phyloP scores from a whole-genome alignment of 129 eudicot genomes.

The Helichrysum umbraculigerum region DNA sequence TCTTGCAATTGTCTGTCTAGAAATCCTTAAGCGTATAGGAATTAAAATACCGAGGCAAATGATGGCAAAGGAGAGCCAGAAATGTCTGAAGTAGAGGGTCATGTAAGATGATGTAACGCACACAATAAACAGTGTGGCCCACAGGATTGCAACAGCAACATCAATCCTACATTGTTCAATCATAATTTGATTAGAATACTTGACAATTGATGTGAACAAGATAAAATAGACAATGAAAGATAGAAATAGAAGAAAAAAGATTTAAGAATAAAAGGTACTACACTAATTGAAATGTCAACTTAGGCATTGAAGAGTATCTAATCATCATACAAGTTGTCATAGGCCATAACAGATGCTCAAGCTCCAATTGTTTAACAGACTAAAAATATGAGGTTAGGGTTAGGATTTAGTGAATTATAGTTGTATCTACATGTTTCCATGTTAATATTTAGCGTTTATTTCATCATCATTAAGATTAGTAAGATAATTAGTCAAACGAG shows the following conservation, averaged over 20 bases:
- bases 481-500: too few relatives aligned
- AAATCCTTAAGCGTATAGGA: slow-evolving; percentile 57
- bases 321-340: neutral
- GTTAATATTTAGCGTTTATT: too few relatives aligned
- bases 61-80: slow-evolving; percentile 59
- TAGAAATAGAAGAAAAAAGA: neutral
- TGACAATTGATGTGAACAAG: neutral
- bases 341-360: neutral
- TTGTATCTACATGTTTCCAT: too few relatives aligned
- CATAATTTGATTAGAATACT: slow-evolving; percentile 17
- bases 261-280: too few relatives aligned
- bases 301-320: neutral
- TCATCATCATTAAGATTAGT: too few relatives aligned
- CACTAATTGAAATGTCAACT: neutral
- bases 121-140: slow-evolving; percentile 43
- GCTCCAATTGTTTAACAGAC: neutral
- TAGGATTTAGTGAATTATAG: neutral
- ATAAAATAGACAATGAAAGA: neutral
- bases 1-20: slow-evolving; percentile 60
- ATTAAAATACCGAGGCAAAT: slow-evolving; percentile 51
- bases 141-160: slow-evolving; percentile 63
- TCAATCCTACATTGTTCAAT: slow-evolving; percentile 56
- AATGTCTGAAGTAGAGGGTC: slow-evolving; percentile 58
- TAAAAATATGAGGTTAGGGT: neutral
- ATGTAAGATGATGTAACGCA: slow-evolving; percentile 64